Base-by-base conservation (phyloP, 352 stramenopile species). In the Plasmopara halstedii region DNA sequence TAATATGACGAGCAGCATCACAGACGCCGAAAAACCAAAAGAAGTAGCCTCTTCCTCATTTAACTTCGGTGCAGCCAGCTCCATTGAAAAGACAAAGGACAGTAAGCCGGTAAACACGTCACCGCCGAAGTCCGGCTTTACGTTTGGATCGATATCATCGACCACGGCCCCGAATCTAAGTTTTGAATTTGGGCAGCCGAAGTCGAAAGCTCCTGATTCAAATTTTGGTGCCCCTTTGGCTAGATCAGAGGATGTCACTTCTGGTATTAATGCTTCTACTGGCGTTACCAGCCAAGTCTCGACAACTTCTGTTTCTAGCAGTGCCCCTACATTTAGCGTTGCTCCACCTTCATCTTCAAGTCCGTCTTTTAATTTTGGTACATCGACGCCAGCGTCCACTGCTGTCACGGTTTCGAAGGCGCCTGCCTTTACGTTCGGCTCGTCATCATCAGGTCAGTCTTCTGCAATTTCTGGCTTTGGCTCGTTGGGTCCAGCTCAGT, bases 361-460 rank as follows among this genome's bases (percentile, higher is more conserved):
- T 2, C 13, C 48, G 45, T 31, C 44, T 6, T 70, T 65, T 31
- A 31, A 46, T 9, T 63, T 66, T 46, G 43, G 39, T 2, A 27
- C 36, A 2, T 50, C 56, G 11, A 38, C 50, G 4, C 21, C 53
- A 6, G 29, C 43, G 17, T 18, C 48, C n/a, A 20, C 44, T 20
- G 44, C 40, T 18, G 50, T 37, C 7, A 46, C 54, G 6, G 54
- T 40, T 13, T 34, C 49, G 14, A 35, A 59, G 9, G 36, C 59
- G 10, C 60, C 68, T 25, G 51, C 58, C 21, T 73, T 78, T 33
- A 67, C 69, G 14, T 82, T 79, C 48, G 55, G 58, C 11, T 56
- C 58, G 9, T 65, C 53, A 18, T 46, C 49, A 21, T 33, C 56
- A 42, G 22, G 53, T 35, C 34, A 56, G n/a, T 26, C 54, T 13